These are phyloP conservation scores for Plasmopara muralis DNA, from an alignment of 352 stramenopile species.

Conservation along the genomic window DNA sequence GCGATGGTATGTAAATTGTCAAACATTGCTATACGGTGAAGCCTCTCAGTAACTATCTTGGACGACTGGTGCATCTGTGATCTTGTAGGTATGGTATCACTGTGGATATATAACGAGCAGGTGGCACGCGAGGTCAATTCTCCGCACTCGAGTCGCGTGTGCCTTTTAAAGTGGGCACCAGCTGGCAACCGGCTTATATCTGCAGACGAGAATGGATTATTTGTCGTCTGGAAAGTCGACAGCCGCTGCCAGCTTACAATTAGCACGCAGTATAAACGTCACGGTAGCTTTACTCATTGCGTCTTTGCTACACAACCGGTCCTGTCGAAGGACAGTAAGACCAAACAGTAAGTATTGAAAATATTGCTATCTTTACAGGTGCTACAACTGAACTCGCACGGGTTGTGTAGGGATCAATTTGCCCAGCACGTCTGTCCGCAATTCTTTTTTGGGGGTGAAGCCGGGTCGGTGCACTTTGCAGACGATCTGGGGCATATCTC, in stretches of 20 bases:
- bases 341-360: constrained; percentile 33
- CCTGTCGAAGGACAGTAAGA: constrained; percentile 30
- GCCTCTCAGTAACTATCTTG: not conserved
- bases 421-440: constrained; percentile 57
- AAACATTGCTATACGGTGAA: no score
- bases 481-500: constrained; percentile 91
- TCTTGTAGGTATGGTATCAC: constrained; percentile 60
- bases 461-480: constrained; percentile 84
- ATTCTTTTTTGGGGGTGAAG: constrained; percentile 93
- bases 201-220: constrained; percentile 79
- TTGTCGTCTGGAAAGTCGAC: constrained; percentile 86
- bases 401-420: constrained; percentile 34
- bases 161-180: constrained; percentile 82
- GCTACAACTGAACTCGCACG: not conserved
- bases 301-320: constrained; percentile 67
- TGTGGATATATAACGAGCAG: constrained; percentile 78
- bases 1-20: constrained; percentile 37
- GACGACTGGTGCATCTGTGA: constrained; percentile 2
- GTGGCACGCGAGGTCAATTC: constrained; percentile 72
- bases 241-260: constrained; percentile 65
- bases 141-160: constrained; percentile 70
- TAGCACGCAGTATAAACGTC: constrained; percentile 78
- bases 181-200: constrained; percentile 85
- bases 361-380: not conserved
- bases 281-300: constrained; percentile 82